Base-by-base conservation (phyloP, 2,329 filamentous ascomycete genomes). In the Berkeleyomyces basicola region DNA sequence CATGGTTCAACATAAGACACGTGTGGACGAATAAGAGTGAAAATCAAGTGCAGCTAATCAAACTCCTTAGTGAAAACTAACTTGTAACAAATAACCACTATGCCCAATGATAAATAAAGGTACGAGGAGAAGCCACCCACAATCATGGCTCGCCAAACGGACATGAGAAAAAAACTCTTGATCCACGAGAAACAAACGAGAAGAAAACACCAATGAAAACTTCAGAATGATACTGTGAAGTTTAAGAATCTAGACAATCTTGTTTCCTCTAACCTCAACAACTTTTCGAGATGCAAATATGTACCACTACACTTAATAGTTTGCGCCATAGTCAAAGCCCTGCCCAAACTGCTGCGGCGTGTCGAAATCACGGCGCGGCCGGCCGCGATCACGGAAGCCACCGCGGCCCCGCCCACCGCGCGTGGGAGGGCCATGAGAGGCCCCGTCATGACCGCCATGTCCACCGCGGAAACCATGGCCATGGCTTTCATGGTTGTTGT, bases 391-490 rank as follows among this genome's bases (percentile, higher is more conserved):
- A 11, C 63, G 60, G 60, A 64, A 64, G 6, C 60, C 59, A 37
- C 63, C 61, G 5, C 64, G 57, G 3, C 64, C 61, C 42, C 64
- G 64, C 14, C 64, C 61, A 44, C 64, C 61, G n/a, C 62, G 42
- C 14, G 57, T 39, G 14, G 58, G 36, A 42, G 64, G 43, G 10
- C 43, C 61, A 42, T 61, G 51, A 23, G 36, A 39, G 9, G 63
- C 7, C 14, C 43, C 61, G 10, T 58, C 53, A 4, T 65, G 61
- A 4, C 59, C 68, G 6, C 71, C 69, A 1, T 69, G 69, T 6
- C 67, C 66, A 16, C 67, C 66, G 37, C 58, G 64, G 33, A 53
- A 51, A 33, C 39, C 46, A 58, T 62, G 37, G 10, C 43, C 23
- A 7, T 46, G 37, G 55, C 57, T 55, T n/a, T 51, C 59, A 10